A percentile compares a stretch with the other conserved stretches of the same genome.
phyloP scores from a whole-genome alignment of 495 filamentous ascomycete species.

The Mytilinidion resinicola region DNA sequence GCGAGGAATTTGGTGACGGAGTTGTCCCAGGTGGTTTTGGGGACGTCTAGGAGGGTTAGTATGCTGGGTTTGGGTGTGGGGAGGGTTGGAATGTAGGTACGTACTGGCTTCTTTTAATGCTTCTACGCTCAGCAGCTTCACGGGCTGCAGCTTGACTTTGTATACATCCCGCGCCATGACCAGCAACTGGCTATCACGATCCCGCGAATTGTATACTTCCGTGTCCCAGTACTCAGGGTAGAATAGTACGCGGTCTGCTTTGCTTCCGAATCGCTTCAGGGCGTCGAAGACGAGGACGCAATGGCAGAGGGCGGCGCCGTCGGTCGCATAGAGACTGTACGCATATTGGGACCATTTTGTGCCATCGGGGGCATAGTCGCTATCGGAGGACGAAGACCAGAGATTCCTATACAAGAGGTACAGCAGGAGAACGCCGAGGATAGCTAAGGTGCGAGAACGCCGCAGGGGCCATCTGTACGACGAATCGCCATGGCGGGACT shows the following conservation, averaged over 20 bases:
- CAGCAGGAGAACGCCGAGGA: conserved; percentile 13
- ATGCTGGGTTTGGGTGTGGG: neutral
- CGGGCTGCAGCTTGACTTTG: conserved; percentile 32
- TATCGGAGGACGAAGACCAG: neutral
- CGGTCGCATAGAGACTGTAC: conserved; percentile 37
- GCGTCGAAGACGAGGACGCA: conserved; percentile 35
- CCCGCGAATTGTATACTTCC: conserved; percentile 9
- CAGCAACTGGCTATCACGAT: conserved; percentile 30
- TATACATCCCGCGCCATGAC: conserved; percentile 30
- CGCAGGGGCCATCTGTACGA: conserved; percentile 21
- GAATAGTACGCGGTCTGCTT: conserved; percentile 34
- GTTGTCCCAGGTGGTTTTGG: conserved; percentile 29
- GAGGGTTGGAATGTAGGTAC: neutral
- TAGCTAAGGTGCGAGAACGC: conserved; percentile 8
- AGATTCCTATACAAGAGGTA: conserved; percentile 6
- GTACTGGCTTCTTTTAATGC: conserved; percentile 18
- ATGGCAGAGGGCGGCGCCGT: conserved; percentile 35
- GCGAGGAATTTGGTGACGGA: conserved; percentile 36
- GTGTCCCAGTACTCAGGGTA: conserved; percentile 34
- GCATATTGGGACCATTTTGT: conserved; percentile 31
- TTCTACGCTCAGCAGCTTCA: conserved; percentile 28
- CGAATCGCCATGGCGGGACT: neutral
- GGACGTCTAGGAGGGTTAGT: conserved; percentile 7
- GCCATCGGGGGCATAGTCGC: neutral
- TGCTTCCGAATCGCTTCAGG: conserved; percentile 30